Evolutionary conservation across 352 stramenopile species (phyloP).

Genomic region (Pythium vanterpoolii): DNA sequence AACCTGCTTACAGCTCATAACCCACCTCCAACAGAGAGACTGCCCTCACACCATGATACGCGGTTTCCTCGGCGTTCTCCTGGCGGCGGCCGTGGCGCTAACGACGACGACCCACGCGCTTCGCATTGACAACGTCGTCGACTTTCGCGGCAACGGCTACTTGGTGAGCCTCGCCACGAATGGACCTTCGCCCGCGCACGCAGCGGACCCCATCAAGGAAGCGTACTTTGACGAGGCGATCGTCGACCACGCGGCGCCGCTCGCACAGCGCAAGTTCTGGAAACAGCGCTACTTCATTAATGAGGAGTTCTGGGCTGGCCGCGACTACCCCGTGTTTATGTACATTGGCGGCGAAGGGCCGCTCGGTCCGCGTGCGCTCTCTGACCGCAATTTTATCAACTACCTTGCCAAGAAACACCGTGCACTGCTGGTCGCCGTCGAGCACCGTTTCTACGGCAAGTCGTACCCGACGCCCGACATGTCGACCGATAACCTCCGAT

Average conservation of each 20-base stretch:
- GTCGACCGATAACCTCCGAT: conserved; percentile 78
- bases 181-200: conserved; percentile 16
- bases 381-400: conserved; percentile 77
- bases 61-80: conserved; percentile 5
- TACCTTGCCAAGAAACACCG: conserved; percentile 69
- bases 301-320: conserved; percentile 79
- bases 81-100: conserved; percentile 7
- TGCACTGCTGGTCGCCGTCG: conserved; percentile 85
- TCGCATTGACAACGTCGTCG: conserved; percentile 46
- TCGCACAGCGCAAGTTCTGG: conserved; percentile 60
- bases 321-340: conserved; percentile 83
- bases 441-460: conserved; percentile 96
- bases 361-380: conserved; percentile 50
- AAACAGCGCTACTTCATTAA: conserved; percentile 91
- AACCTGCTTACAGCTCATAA: neutral
- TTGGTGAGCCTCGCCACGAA: conserved; percentile 52
- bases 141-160: conserved; percentile 69
- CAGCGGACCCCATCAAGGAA: conserved; percentile 38
- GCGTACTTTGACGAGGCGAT: conserved; percentile 58
- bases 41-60: conserved; percentile 2
- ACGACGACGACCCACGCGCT: conserved; percentile 9
- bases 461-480: conserved; percentile 87
- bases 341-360: conserved; percentile 84
- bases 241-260: conserved; percentile 67
- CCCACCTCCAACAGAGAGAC: neutral